These are phyloP conservation scores for Tieghemostelium lacteum DNA, from an alignment of 78 protist genomes.

Conservation along the genomic window DNA sequence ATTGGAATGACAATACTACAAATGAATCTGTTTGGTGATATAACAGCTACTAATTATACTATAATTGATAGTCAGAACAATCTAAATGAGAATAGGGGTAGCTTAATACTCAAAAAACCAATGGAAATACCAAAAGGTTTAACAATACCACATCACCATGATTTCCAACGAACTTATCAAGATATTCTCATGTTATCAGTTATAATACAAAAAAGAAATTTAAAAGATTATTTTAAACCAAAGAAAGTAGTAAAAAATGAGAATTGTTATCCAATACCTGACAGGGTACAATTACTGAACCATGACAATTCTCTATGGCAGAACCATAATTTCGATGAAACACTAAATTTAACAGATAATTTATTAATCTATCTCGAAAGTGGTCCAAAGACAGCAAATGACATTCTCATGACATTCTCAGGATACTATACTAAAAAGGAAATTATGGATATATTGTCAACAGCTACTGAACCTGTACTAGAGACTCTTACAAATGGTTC, in stretches of 20 bases:
- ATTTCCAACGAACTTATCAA: not conserved
- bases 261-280: not conserved
- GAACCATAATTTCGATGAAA: not conserved
- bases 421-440: slow-evolving; percentile 5
- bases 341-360: not conserved
- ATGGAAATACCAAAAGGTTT: not conserved
- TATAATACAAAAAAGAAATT: not conserved
- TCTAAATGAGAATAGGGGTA: not conserved
- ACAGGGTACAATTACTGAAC: not conserved
- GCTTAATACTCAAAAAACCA: not conserved
- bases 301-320: not conserved
- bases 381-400: slow-evolving; percentile 19
- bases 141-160: not conserved
- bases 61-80: not conserved
- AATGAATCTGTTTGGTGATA: slow-evolving; percentile 20
- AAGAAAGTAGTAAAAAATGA: not conserved
- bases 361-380: not conserved
- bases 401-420: not conserved
- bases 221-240: not conserved
- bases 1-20: slow-evolving; percentile 17
- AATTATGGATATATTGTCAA: not conserved
- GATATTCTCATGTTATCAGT: not conserved
- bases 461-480: not conserved
- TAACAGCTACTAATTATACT: not conserved
- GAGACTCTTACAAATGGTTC: not conserved